Evolutionary conservation across 805 yeast species (phyloP).

Genomic region (Candida sphagnicola): DNA sequence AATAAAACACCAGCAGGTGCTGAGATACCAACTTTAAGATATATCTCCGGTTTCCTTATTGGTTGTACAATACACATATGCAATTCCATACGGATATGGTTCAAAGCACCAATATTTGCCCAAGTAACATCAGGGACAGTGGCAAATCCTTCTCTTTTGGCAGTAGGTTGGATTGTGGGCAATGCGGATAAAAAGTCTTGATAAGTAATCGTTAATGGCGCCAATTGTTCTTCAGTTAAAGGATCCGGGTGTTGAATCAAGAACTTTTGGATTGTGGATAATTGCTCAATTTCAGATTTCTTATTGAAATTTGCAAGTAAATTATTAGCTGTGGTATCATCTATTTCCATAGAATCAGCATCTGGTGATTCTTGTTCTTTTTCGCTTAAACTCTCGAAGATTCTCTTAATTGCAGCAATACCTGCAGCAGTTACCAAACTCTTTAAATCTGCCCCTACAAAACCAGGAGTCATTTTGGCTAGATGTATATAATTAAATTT

Average conservation of each 20-base stretch:
- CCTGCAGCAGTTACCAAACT: constrained; percentile 96
- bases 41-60: constrained; percentile 85
- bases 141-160: constrained; percentile 97
- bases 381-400: constrained; percentile 59
- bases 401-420: constrained; percentile 86
- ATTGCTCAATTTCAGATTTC: constrained; percentile 31
- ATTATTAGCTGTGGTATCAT: constrained; percentile 9
- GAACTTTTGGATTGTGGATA: constrained; percentile 70
- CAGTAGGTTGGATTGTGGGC: constrained; percentile 94
- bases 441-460: constrained; percentile 95
- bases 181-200: constrained; percentile 81
- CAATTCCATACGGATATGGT: constrained; percentile 75
- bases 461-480: constrained; percentile 95
- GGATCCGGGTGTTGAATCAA: constrained; percentile 74
- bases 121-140: constrained; percentile 97
- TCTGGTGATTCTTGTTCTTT: constrained; percentile 27
- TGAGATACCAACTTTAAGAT: constrained; percentile 84
- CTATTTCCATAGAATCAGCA: constrained; percentile 32
- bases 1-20: constrained; percentile 96
- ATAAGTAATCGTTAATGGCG: constrained; percentile 68
- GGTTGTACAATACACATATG: constrained; percentile 99
- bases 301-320: constrained; percentile 26
- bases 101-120: constrained; percentile 90
- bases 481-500: constrained; percentile 62
- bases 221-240: constrained; percentile 69